phyloP scores from a whole-genome alignment of 768 basidiomycete genomes.

The Tylopilus plumbeoviolaceoides region DNA sequence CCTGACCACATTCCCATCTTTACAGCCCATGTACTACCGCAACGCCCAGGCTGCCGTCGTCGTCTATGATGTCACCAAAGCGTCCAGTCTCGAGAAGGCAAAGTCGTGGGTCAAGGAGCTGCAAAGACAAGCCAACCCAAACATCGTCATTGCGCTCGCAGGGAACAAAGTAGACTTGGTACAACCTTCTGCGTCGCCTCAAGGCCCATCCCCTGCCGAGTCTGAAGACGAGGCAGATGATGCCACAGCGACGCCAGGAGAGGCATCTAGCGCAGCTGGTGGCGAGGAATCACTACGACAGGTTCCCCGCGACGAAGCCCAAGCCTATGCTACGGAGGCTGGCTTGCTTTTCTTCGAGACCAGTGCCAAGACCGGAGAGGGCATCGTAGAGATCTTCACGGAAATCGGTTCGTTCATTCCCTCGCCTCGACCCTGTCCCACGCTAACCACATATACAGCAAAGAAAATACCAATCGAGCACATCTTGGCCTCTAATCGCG shows the following conservation, averaged over 20 bases:
- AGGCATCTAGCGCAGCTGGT: slow-evolving; percentile 45
- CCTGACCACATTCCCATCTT: slow-evolving; percentile 6
- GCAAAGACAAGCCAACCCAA: slow-evolving; percentile 97
- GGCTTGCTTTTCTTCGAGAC: slow-evolving; percentile 96
- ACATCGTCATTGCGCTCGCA: slow-evolving; percentile 97
- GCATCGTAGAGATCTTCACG: slow-evolving; percentile 94
- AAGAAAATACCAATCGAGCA: slow-evolving; percentile 92
- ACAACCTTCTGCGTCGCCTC: slow-evolving; percentile 54
- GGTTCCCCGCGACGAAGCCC: slow-evolving; percentile 91
- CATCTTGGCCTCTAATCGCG: slow-evolving; percentile 80
- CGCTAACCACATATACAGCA: slow-evolving; percentile 39
- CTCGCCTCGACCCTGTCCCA: neutral
- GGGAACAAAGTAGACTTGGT: slow-evolving; percentile 97
- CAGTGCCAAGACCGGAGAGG: slow-evolving; percentile 94
- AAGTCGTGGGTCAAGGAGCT: slow-evolving; percentile 99
- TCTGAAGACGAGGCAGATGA: slow-evolving; percentile 90
- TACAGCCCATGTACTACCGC: slow-evolving; percentile 96
- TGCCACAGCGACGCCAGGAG: slow-evolving; percentile 84
- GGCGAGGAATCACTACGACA: slow-evolving; percentile 77
- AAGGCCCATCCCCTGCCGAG: slow-evolving; percentile 50
- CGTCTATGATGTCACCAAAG: slow-evolving; percentile 97
- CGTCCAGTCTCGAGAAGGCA: slow-evolving; percentile 93
- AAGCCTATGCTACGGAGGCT: slow-evolving; percentile 94
- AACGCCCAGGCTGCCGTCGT: slow-evolving; percentile 98
- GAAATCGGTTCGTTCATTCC: slow-evolving; percentile 74